Evolutionary conservation across 208 protist species (phyloP).

Genomic region (Strigomonas oncopelti): DNA sequence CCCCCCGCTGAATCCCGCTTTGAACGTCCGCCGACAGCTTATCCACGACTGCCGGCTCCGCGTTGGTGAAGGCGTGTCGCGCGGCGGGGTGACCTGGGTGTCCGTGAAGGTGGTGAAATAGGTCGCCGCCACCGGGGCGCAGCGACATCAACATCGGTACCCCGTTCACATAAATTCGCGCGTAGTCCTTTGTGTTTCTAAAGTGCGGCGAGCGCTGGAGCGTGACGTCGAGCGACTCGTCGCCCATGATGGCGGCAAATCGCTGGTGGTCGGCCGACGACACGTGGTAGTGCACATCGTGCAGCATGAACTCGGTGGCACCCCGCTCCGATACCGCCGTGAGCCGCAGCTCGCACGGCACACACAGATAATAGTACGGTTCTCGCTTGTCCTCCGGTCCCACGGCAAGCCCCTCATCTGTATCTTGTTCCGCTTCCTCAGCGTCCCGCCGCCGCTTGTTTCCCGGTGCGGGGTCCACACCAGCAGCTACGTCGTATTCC

Average conservation of each 20-base stretch:
- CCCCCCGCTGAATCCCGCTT: neutral
- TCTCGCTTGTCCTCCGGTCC: constrained; percentile 27
- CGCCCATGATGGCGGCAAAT: constrained; percentile 68
- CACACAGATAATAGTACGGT: constrained; percentile 84
- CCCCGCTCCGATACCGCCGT: constrained; percentile 30
- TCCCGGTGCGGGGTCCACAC: constrained; percentile 5
- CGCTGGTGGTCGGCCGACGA: constrained; percentile 67
- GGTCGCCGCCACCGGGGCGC: constrained; percentile 73
- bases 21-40: neutral
- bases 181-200: constrained; percentile 32
- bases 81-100: constrained; percentile 30
- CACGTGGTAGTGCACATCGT: constrained; percentile 85
- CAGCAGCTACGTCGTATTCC: constrained; percentile 19
- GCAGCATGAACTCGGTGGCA: constrained; percentile 49
- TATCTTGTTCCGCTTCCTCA: too few species aligned
- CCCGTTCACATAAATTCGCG: constrained; percentile 75
- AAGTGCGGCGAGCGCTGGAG: constrained; percentile 28
- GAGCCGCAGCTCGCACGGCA: constrained; percentile 73
- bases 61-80: neutral
- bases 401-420: neutral
- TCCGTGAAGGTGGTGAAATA: constrained; percentile 82
- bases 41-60: neutral
- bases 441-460: neutral
- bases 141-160: constrained; percentile 65
- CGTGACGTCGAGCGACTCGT: constrained; percentile 69